Evolutionary conservation across 2,329 filamentous ascomycete species (phyloP).

Genomic region (Colletotrichum sansevieriae): DNA sequence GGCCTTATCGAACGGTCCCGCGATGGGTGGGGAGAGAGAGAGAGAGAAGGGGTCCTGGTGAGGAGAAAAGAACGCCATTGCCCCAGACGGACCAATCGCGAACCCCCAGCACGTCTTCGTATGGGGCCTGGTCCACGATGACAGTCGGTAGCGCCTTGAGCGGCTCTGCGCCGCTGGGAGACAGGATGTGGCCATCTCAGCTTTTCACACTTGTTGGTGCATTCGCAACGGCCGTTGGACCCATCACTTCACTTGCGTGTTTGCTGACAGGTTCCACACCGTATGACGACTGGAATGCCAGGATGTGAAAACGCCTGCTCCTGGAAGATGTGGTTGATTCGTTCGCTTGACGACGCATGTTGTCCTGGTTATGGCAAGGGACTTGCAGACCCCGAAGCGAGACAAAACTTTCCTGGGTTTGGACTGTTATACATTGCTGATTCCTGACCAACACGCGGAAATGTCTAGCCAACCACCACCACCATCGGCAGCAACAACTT

Average conservation of each 20-base stretch:
- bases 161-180: conserved; percentile 4
- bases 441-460: background rate
- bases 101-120: no score
- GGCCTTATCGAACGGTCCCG: conserved; percentile 25
- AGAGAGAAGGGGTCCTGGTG: background rate
- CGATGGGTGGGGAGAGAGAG: conserved; percentile 23
- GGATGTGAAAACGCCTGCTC: conserved; percentile 3
- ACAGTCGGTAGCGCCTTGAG: background rate
- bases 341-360: background rate
- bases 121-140: background rate
- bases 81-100: conserved; percentile 5
- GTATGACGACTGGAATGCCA: conserved; percentile 2
- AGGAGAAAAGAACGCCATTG: background rate
- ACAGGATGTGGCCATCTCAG: conserved; percentile 21
- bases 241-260: background rate
- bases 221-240: background rate
- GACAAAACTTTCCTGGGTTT: background rate
- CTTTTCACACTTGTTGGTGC: conserved; percentile 4
- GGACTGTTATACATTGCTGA: conserved; percentile 9
- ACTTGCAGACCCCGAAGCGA: background rate
- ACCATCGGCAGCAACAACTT: background rate
- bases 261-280: conserved; percentile 2
- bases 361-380: background rate
- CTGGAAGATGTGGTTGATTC: background rate
- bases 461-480: background rate